Percentiles rank a stretch among this genome's conserved stretches.
These are phyloP conservation scores for Hypoxylon lenormandii DNA, from an alignment of 495 filamentous ascomycete genomes.

Conservation along the genomic window DNA sequence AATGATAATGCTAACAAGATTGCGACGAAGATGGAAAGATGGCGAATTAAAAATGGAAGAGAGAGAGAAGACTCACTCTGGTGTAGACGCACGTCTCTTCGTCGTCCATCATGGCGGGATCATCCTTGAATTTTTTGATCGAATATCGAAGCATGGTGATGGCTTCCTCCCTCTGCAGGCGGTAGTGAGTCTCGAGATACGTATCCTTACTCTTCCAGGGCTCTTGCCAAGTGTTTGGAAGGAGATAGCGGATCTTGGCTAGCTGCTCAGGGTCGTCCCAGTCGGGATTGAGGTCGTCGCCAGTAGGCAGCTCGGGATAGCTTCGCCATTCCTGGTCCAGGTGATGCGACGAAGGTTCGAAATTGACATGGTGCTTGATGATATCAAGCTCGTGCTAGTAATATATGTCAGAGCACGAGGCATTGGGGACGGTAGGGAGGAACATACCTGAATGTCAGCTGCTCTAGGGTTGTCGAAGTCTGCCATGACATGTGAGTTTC, in stretches of 20 bases:
- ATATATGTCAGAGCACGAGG: neutral
- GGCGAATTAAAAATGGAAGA: neutral
- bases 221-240: conserved; percentile 50
- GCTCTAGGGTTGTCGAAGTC: neutral
- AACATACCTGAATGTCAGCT: conserved; percentile 16
- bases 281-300: conserved; percentile 53
- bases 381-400: conserved; percentile 34
- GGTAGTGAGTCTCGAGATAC: conserved; percentile 74
- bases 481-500: conserved; percentile 8
- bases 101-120: conserved; percentile 66
- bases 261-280: conserved; percentile 48
- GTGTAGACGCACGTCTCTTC: conserved; percentile 76
- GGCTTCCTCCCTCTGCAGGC: conserved; percentile 73
- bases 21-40: neutral
- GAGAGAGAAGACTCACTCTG: conserved; percentile 63
- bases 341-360: conserved; percentile 19
- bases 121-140: conserved; percentile 60
- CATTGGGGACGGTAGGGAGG: neutral
- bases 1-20: neutral
- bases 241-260: conserved; percentile 54
- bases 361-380: conserved; percentile 49
- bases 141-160: conserved; percentile 70
- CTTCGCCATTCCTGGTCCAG: conserved; percentile 54
- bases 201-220: conserved; percentile 61
- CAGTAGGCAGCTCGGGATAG: conserved; percentile 60